These are phyloP conservation scores for Annulohypoxylon maeteangense DNA, from an alignment of 495 filamentous ascomycete genomes.

Conservation along the genomic window DNA sequence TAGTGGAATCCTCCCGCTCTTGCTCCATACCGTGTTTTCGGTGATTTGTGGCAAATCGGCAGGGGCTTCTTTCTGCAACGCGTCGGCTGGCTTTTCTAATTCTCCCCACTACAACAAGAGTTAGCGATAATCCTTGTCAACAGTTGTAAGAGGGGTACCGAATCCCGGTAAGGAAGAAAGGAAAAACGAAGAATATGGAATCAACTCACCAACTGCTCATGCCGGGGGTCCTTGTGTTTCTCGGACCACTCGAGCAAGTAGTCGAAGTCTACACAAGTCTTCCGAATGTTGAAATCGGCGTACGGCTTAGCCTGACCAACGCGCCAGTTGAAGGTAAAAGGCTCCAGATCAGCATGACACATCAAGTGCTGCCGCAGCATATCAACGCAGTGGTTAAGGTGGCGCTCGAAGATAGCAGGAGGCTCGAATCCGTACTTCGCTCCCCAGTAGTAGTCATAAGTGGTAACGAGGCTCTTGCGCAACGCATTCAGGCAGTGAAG, in stretches of 20 bases:
- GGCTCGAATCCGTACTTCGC: not conserved
- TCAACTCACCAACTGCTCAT: not conserved
- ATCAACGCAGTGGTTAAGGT: conserved; percentile 4
- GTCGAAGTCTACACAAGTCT: conserved; percentile 9
- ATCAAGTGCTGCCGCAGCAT: conserved; percentile 9
- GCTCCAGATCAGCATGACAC: conserved; percentile 4
- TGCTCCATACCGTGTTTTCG: not conserved
- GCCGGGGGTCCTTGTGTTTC: conserved; percentile 1
- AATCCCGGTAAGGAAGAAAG: not conserved
- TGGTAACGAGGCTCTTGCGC: conserved; percentile 1
- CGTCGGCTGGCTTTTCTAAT: not conserved
- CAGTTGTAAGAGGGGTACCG: too few relatives aligned
- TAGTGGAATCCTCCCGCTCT: not conserved
- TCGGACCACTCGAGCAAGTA: conserved; percentile 12
- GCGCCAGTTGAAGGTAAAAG: conserved; percentile 9
- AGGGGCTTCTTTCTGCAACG: conserved; percentile 8
- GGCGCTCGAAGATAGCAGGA: conserved; percentile 1
- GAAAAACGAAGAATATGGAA: not conserved
- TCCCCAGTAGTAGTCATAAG: conserved; percentile 7
- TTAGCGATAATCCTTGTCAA: not conserved
- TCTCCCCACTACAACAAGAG: not conserved
- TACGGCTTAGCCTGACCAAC: conserved; percentile 1
- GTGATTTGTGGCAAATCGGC: conserved; percentile 5
- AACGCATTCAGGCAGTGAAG: not conserved
- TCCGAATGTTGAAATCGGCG: conserved; percentile 5